Evolutionary conservation across 2,329 filamentous ascomycete genomes (phyloP).

Genomic region (Penicillium sp.): DNA sequence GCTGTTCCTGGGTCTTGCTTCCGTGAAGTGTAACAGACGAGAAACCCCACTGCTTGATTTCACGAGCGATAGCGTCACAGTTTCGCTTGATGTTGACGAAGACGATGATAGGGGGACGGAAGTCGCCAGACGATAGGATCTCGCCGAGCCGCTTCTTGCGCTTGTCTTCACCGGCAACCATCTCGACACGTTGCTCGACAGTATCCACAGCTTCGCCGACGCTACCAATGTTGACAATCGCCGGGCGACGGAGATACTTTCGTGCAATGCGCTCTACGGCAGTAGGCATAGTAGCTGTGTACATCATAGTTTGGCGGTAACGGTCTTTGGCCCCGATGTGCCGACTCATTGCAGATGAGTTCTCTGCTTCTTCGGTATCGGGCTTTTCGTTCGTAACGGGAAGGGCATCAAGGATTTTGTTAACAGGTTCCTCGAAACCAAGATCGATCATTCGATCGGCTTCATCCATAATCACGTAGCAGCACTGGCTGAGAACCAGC

Average conservation of each 20-base stretch:
- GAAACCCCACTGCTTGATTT: slow-evolving; percentile 94
- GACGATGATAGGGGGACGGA: slow-evolving; percentile 89
- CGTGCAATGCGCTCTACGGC: slow-evolving; percentile 94
- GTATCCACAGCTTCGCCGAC: slow-evolving; percentile 95
- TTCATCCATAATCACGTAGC: slow-evolving; percentile 99
- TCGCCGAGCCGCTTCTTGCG: slow-evolving; percentile 95
- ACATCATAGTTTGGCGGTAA: slow-evolving; percentile 99
- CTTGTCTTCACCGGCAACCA: slow-evolving; percentile 88
- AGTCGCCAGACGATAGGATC: slow-evolving; percentile 80
- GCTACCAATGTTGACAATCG: slow-evolving; percentile 93
- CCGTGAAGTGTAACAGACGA: slow-evolving; percentile 89
- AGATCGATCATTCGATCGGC: slow-evolving; percentile 99
- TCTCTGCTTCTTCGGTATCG: slow-evolving; percentile 88
- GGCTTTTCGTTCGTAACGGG: slow-evolving; percentile 95
- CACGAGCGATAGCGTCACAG: slow-evolving; percentile 90
- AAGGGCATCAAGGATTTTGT: slow-evolving; percentile 94
- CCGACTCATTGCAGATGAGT: slow-evolving; percentile 80
- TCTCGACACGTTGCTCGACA: slow-evolving; percentile 95
- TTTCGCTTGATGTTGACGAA: slow-evolving; percentile 99
- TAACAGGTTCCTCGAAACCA: slow-evolving; percentile 96
- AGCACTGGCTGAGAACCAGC: slow-evolving; percentile 92
- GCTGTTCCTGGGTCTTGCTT: slow-evolving; percentile 96
- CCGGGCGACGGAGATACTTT: slow-evolving; percentile 91
- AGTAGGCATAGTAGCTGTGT: slow-evolving; percentile 96
- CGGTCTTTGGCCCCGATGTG: slow-evolving; percentile 75